A percentile compares a stretch with the other conserved stretches of the same genome.
Conservation (phyloP, 2,329 filamentous ascomycete species). For the Monosporascus sp. region DNA sequence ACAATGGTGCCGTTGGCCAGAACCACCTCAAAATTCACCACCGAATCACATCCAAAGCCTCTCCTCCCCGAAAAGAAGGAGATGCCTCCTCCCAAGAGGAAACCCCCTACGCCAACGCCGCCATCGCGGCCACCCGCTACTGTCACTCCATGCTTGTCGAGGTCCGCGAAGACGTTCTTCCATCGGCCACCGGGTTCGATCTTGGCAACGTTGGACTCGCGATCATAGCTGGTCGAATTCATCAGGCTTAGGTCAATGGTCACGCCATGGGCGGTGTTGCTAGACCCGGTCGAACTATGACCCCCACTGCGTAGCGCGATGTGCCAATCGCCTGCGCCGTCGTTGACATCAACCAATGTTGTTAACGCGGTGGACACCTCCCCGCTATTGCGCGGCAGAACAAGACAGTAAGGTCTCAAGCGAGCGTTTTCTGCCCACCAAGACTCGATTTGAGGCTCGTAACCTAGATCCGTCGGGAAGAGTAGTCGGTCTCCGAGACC, state of each 20-base stretch:
- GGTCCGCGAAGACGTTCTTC: slow-evolving; percentile 19
- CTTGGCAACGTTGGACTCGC: slow-evolving; percentile 24
- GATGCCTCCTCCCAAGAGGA: slow-evolving; percentile 24
- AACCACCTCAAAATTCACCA: slow-evolving; percentile 38
- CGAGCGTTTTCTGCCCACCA: slow-evolving; percentile 18
- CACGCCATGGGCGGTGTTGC: slow-evolving; percentile 38
- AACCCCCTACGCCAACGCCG: slow-evolving; percentile 26
- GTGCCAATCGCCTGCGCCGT: slow-evolving; percentile 22
- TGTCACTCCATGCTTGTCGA: slow-evolving; percentile 17
- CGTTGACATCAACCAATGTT: slow-evolving; percentile 9
- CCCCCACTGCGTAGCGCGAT: slow-evolving; percentile 48
- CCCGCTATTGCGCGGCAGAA: slow-evolving; percentile 15
- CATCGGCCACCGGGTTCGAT: slow-evolving; percentile 28
- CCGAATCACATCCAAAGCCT: slow-evolving; percentile 37
- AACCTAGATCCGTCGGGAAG: slow-evolving; percentile 13
- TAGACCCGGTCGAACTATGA: slow-evolving; percentile 38
- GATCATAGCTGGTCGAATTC: slow-evolving; percentile 26
- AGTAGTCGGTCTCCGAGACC: slow-evolving; percentile 18
- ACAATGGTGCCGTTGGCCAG: slow-evolving; percentile 36
- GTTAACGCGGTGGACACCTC: slow-evolving; percentile 18
- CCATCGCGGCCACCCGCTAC: slow-evolving; percentile 24
- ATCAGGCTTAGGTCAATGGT: slow-evolving; percentile 38
- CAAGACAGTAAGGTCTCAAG: slow-evolving; percentile 18
- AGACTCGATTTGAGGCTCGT: slow-evolving; percentile 16
- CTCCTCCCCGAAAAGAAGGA: slow-evolving; percentile 13